Conservation (phyloP, 2,329 filamentous ascomycete genomes). For the Davidsoniella eucalypti region DNA sequence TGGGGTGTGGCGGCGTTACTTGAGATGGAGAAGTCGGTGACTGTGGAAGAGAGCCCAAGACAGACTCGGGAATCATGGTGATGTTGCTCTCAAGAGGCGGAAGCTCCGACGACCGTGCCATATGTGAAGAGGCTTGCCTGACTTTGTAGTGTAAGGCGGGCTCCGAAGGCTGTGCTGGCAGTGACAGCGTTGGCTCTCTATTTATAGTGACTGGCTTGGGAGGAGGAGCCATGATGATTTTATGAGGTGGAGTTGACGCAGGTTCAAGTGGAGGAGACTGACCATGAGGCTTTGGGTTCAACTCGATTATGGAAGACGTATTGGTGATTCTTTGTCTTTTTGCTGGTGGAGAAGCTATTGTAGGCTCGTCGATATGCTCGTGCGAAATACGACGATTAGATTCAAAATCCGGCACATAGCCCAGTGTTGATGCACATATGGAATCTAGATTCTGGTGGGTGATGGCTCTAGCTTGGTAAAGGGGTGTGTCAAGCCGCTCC, state of each 20-base stretch:
- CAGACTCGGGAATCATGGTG: neutral
- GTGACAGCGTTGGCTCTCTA: too few species aligned
- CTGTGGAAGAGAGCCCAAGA: neutral
- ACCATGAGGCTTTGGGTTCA: neutral
- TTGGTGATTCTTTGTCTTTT: neutral
- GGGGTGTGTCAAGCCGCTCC: constrained; percentile 16
- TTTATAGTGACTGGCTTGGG: neutral
- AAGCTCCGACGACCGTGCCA: too few species aligned
- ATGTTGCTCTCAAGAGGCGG: neutral
- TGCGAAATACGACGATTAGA: neutral
- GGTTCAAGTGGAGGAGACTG: neutral
- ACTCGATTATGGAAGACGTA: neutral
- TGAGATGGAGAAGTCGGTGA: neutral
- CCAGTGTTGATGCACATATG: constrained; percentile 14
- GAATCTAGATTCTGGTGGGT: constrained; percentile 21
- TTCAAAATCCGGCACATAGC: neutral
- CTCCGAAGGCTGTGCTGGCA: too few species aligned
- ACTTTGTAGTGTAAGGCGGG: too few species aligned
- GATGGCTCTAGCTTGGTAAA: constrained; percentile 21
- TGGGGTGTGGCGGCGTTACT: neutral
- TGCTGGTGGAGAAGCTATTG: neutral
- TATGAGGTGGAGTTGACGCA: neutral
- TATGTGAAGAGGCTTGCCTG: too few species aligned
- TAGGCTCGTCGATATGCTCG: neutral
- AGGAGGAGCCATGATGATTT: neutral